Base-by-base conservation (phyloP, 108 stramenopile genomes). In the Tribonema minus region DNA sequence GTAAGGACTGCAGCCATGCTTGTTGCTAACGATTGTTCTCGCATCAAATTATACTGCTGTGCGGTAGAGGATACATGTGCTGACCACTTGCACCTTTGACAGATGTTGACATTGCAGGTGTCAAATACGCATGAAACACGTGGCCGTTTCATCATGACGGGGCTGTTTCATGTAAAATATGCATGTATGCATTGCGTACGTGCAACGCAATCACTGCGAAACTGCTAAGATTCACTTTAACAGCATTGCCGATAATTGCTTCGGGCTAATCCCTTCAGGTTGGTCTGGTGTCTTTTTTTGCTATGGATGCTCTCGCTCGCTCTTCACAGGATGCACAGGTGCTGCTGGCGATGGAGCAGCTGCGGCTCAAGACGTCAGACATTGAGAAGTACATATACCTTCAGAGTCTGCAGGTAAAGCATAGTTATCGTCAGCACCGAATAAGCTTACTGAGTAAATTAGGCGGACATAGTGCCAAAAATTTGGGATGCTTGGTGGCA, bases 351-450 rank as follows among this genome's bases (percentile, higher is more conserved):
- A 71, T 86, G 76, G 37, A 79, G 77, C 82, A 85, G 39, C 67
- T 86, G 28, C 60, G 85, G 28, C 38, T 37, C 7, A 93, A 95
- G 68, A 90, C 91, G 27, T 86, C 87, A 28, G 86, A 87, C 70
- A 89, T 99, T 71, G 88, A 87, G 5, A 98, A 99, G 87, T 90
- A 96, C 82, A 70, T 91, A 26, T 93, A 90, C 82, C 80, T 99
- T 73, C 92, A 94, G 81, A 92, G 93, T 70, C 80, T 99, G 64
- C 96, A 96, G 77, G 96, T 97, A 67, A n/a, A n/a, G n/a, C n/a
- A n/a, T n/a, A n/a, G n/a, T n/a, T n/a, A n/a, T n/a, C n/a, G n/a
- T n/a, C n/a, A n/a, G n/a, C n/a, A n/a, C n/a, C n/a, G n/a, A n/a
- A n/a, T n/a, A n/a, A n/a, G n/a, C n/a, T n/a, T n/a, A n/a, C n/a